Base-by-base conservation (phyloP, 805 yeast species). In the Ogataea minuta region DNA sequence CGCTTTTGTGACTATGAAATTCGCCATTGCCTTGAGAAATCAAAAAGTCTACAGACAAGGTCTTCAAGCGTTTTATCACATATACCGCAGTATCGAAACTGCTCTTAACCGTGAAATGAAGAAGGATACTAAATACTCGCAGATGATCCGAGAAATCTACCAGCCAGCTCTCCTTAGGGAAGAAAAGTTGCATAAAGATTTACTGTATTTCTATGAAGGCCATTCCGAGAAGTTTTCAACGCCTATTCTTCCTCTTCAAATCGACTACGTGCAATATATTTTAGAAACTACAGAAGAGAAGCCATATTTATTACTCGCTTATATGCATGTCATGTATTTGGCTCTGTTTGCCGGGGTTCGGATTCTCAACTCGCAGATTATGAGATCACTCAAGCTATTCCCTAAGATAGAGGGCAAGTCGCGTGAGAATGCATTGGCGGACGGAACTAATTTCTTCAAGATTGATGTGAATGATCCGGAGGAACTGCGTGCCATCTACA, bases 311-410 rank as follows among this genome's bases (percentile, higher is more conserved):
- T 61, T 86, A 25, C 67, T 86, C 32, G 93, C 95, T 4, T 86
- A 86, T 60, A 77, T 87, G 67, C 95, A 86, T 58, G 93, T 84
- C 33, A 72, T 86, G 77, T 86, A 86, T 62, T 65, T 86, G 55
- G 95, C 93, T 0, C 71, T 86, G 35, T 86, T 86, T 66, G 95
- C 95, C 2, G 95, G 95, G 35, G 95, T 95, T 12, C 70, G 80
- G 46, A 69, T 86, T 23, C 72, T 87, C 77, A 67, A 81, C 44
- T 79, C 89, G 0, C 74, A 79, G 12, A 62, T 86, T 20, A 68
- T 80, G 35, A 76, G 73, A 53, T 81, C 88, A 16, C 65, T 81
- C 5, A 86, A 89, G 2, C 62, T 85, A 40, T 84, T 84, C 71
- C 95, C 95, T 8, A 80, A 81, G 50, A 75, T 81, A 32, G 76